Evolutionary conservation across 169 alveolate genomes (phyloP).

Genomic region (Plasmodium vivax): DNA sequence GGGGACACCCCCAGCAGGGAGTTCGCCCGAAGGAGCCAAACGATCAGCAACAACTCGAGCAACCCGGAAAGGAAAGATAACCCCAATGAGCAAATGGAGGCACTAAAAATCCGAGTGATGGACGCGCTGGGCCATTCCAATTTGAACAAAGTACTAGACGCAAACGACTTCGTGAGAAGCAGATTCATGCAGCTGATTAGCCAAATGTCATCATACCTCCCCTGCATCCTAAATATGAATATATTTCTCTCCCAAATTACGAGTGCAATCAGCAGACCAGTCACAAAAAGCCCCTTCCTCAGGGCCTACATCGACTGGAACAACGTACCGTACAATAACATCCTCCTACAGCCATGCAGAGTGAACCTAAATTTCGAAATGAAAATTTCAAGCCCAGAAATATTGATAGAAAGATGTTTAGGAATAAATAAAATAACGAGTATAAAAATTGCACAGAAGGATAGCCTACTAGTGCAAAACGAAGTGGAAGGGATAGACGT

Average conservation of each 20-base stretch:
- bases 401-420: conserved; percentile 34
- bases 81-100: neutral
- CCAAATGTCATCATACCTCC: conserved; percentile 26
- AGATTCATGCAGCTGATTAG: conserved; percentile 20
- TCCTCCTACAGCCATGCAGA: conserved; percentile 66
- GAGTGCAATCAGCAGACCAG: conserved; percentile 65
- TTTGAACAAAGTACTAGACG: conserved; percentile 45
- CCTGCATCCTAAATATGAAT: conserved; percentile 55
- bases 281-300: conserved; percentile 52
- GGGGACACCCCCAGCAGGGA: neutral
- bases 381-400: conserved; percentile 37
- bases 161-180: conserved; percentile 18
- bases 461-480: conserved; percentile 11
- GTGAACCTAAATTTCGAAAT: conserved; percentile 37
- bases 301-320: conserved; percentile 74
- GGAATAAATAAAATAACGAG: conserved; percentile 66
- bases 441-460: conserved; percentile 35
- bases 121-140: conserved; percentile 36
- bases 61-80: neutral
- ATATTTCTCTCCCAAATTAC: conserved; percentile 66
- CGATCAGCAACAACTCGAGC: neutral
- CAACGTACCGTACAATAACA: conserved; percentile 53
- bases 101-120: neutral
- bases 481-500: conserved; percentile 62
- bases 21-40: neutral